Evolutionary conservation across 2,329 filamentous ascomycete species (phyloP).

Genomic region (Pseudogymnoascus sp.): DNA sequence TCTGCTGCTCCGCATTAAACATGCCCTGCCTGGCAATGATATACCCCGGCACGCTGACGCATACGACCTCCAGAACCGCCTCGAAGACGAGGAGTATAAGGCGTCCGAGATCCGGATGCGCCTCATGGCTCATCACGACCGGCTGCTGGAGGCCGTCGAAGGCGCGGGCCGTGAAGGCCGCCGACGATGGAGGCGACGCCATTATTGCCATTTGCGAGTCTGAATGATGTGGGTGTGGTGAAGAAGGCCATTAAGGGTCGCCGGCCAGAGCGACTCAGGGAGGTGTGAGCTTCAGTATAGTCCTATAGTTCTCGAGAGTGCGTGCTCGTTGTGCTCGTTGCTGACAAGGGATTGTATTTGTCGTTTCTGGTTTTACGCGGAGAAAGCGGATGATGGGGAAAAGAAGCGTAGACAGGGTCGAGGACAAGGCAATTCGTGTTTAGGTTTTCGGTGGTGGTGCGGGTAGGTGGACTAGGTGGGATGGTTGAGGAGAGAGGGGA

Average conservation of each 20-base stretch:
- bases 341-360: neutral
- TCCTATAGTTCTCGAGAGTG: neutral
- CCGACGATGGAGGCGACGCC: constrained; percentile 22
- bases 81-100: constrained; percentile 62
- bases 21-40: constrained; percentile 83
- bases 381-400: neutral
- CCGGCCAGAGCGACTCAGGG: neutral
- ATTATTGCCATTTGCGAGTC: constrained; percentile 33
- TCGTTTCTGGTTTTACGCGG: neutral
- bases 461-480: neutral
- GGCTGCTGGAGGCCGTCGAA: constrained; percentile 18
- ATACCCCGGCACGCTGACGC: constrained; percentile 89
- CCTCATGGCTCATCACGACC: constrained; percentile 22
- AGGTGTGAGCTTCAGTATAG: neutral
- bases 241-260: constrained; percentile 35
- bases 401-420: neutral
- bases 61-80: constrained; percentile 90
- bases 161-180: constrained; percentile 21
- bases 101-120: constrained; percentile 40
- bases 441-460: neutral
- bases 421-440: neutral
- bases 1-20: constrained; percentile 93
- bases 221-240: constrained; percentile 41
- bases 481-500: neutral
- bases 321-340: neutral